phyloP scores from a whole-genome alignment of 1,284 basidiomycete species.

The Melampsora americana region DNA sequence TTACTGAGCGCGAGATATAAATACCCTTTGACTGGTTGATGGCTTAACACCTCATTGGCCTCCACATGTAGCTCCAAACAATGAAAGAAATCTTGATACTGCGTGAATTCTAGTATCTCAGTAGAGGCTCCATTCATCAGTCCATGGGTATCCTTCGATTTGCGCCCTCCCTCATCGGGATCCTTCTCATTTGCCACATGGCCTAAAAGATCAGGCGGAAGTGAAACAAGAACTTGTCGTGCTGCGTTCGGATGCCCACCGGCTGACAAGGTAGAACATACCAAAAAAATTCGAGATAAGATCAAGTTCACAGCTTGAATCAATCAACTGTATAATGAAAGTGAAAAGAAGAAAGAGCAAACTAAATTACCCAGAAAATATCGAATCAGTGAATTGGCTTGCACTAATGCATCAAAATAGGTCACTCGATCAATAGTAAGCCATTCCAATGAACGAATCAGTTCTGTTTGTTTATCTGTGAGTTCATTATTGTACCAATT shows the following conservation, averaged over 20 bases:
- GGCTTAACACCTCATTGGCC: conserved; percentile 40
- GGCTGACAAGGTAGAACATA: conserved; percentile 56
- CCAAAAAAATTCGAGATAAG: not conserved
- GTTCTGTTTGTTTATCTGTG: conserved; percentile 53
- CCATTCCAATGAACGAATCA: conserved; percentile 91
- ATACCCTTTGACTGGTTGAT: conserved; percentile 32
- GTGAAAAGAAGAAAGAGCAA: not conserved
- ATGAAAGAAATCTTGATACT: conserved; percentile 41
- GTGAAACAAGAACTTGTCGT: conserved; percentile 63
- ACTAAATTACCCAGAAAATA: conserved; percentile 71
- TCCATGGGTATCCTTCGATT: not conserved
- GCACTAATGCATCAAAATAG: conserved; percentile 71
- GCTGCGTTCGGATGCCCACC: conserved; percentile 71
- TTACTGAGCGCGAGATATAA: not conserved
- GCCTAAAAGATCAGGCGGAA: conserved; percentile 66
- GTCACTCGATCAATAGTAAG: conserved; percentile 70
- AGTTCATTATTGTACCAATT: conserved; percentile 29
- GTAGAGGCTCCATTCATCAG: conserved; percentile 12
- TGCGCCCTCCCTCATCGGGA: conserved; percentile 1
- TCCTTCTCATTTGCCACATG: conserved; percentile 26
- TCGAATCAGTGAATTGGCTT: conserved; percentile 77
- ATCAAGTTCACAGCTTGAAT: not conserved
- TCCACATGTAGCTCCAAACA: conserved; percentile 41
- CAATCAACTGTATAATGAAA: conserved; percentile 14
- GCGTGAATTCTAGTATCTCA: conserved; percentile 43